Conservation (phyloP, 1,284 basidiomycete genomes). For the Cutaneotrichosporon cavernicola region DNA sequence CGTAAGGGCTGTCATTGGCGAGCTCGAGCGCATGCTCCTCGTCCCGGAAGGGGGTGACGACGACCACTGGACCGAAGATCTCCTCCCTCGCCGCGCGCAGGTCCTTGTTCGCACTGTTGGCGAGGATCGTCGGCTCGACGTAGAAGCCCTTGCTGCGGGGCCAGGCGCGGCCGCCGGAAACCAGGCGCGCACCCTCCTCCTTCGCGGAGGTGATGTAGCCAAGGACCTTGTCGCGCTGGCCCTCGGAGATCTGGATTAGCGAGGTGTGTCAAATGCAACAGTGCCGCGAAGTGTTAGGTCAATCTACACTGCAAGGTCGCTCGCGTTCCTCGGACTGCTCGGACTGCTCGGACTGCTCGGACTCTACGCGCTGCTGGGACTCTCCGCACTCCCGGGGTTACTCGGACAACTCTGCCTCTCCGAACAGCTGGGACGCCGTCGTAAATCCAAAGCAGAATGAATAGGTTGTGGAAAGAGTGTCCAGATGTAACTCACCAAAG, state of each 20-base stretch:
- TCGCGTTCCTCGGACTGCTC: no score
- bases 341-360: no score
- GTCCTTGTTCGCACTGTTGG: constrained; percentile 38
- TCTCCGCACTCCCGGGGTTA: no score
- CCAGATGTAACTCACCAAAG: constrained; percentile 54
- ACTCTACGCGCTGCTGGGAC: no score
- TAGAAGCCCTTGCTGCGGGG: constrained; percentile 40
- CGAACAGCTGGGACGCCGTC: no score
- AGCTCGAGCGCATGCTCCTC: constrained; percentile 60
- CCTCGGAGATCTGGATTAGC: constrained; percentile 62
- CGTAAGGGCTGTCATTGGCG: constrained; percentile 82
- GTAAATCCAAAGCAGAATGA: no score
- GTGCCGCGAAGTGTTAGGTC: no score
- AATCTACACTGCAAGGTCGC: no score
- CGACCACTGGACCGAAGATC: constrained; percentile 57
- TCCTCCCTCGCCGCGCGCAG: constrained; percentile 50
- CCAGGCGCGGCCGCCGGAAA: constrained; percentile 68
- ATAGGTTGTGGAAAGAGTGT: no score
- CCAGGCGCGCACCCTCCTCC: constrained; percentile 73
- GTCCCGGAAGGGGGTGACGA: constrained; percentile 51
- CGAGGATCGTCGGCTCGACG: constrained; percentile 53
- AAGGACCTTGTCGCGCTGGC: constrained; percentile 86
- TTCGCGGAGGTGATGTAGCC: constrained; percentile 84
- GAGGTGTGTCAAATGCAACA: neutral
- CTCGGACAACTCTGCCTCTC: no score